Percentiles rank a stretch among this genome's conserved stretches.
These are phyloP conservation scores for Metschnikowia aberdeeniae DNA, from an alignment of 805 yeast genomes.

Conservation along the genomic window DNA sequence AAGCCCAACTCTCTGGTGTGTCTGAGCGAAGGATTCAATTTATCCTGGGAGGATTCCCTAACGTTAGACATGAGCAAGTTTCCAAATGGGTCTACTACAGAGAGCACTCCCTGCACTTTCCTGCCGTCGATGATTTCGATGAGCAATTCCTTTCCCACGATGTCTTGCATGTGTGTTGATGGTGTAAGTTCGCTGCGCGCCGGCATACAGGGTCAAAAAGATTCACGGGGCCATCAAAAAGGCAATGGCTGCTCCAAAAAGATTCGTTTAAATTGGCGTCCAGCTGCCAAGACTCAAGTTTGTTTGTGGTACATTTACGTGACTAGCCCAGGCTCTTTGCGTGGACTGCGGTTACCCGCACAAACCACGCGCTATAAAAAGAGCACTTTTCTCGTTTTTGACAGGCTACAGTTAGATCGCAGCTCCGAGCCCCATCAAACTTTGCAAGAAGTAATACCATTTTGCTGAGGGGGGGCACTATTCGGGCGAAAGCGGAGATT, in stretches of 20 bases:
- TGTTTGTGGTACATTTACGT: neutral
- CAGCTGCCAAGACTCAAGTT: too few species aligned
- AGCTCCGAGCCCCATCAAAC: conserved; percentile 19
- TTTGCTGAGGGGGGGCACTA: conserved; percentile 14
- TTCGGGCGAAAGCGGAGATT: conserved; percentile 20
- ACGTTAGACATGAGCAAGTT: conserved; percentile 35
- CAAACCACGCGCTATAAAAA: conserved; percentile 2
- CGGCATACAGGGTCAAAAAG: neutral
- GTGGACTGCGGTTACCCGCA: conserved; percentile 11
- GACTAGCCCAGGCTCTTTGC: neutral
- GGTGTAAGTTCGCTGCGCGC: neutral
- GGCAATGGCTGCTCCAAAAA: too few species aligned
- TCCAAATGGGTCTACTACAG: conserved; percentile 43
- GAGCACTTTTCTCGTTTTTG: neutral
- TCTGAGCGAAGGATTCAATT: conserved; percentile 16
- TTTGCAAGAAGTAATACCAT: conserved; percentile 5
- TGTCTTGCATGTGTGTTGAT: conserved; percentile 10
- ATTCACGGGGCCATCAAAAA: too few species aligned
- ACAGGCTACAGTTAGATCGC: conserved; percentile 15
- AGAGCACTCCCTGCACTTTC: conserved; percentile 33
- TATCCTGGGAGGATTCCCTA: conserved; percentile 30
- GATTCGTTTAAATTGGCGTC: neutral
- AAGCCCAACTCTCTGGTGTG: conserved; percentile 26
- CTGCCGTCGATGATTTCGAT: conserved; percentile 29
- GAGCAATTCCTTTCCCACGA: conserved; percentile 30